Conservation (phyloP, 1,139 yeast genomes). For the Neolecta irregularis region DNA sequence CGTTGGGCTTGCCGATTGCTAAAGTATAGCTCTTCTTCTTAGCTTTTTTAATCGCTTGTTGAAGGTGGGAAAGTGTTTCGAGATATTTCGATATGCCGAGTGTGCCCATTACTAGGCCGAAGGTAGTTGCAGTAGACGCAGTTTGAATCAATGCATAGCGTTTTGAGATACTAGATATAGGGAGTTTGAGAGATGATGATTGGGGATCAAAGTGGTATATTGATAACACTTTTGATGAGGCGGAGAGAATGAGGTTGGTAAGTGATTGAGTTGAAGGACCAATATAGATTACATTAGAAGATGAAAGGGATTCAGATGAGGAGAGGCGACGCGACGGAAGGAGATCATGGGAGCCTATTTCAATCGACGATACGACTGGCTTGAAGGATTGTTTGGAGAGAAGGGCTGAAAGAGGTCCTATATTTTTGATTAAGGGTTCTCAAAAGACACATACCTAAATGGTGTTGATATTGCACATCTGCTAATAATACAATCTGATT, state of each 20-base stretch:
- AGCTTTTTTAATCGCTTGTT: conserved; percentile 45
- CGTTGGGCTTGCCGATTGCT: conserved; percentile 98
- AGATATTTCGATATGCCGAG: conserved; percentile 33
- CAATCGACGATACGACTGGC: too few relatives aligned
- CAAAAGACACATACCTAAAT: too few relatives aligned
- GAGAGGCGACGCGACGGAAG: conserved; percentile 8
- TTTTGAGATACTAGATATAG: conserved; percentile 11
- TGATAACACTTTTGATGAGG: conserved; percentile 7
- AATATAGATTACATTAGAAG: conserved; percentile 50
- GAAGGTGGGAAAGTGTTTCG: conserved; percentile 17
- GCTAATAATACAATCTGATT: conserved; percentile 11
- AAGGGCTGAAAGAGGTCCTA: too few relatives aligned
- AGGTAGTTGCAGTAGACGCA: conserved; percentile 80
- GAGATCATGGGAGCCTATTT: too few relatives aligned
- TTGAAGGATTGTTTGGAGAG: too few relatives aligned
- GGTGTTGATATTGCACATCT: too few relatives aligned
- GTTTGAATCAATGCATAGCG: conserved; percentile 75
- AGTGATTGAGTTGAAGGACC: conserved; percentile 67
- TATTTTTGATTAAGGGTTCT: too few relatives aligned
- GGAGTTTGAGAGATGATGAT: background rate
- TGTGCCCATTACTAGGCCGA: conserved; percentile 83
- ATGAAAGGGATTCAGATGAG: conserved; percentile 13
- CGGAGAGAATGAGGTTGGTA: conserved; percentile 14
- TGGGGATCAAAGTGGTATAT: conserved; percentile 13
- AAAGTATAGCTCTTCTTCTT: conserved; percentile 86